Evolutionary conservation across 1,139 yeast genomes (phyloP).

Genomic region (Lipomyces yarrowii): DNA sequence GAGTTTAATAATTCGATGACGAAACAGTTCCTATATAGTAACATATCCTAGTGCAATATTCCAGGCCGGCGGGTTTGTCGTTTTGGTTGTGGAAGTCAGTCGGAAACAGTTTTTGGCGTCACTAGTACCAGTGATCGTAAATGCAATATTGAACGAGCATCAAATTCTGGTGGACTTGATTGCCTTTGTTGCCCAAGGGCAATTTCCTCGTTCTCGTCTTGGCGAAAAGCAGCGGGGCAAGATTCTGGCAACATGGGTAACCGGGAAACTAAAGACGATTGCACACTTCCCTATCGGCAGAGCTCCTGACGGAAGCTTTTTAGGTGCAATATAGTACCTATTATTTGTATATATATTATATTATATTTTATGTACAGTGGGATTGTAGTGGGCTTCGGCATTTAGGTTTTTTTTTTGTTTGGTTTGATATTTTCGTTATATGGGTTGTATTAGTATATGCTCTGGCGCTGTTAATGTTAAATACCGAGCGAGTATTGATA

Average conservation of each 20-base stretch:
- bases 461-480: background rate
- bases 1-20: constrained; percentile 40
- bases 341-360: too few species aligned
- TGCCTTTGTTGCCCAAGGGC: constrained; percentile 69
- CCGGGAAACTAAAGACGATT: constrained; percentile 45
- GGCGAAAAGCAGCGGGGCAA: constrained; percentile 78
- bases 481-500: background rate
- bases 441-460: background rate
- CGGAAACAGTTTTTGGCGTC: constrained; percentile 55
- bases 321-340: background rate
- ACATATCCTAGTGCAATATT: constrained; percentile 54
- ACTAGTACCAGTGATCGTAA: constrained; percentile 79
- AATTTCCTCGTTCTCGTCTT: constrained; percentile 67
- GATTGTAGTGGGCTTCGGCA: background rate
- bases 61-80: constrained; percentile 79
- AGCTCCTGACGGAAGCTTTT: background rate
- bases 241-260: constrained; percentile 59
- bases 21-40: background rate
- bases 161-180: constrained; percentile 85
- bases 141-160: constrained; percentile 76
- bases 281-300: constrained; percentile 22
- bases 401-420: background rate
- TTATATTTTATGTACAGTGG: background rate
- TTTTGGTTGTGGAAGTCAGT: constrained; percentile 72
- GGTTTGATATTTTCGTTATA: background rate